Base-by-base conservation (phyloP, 148 eudicot species). In the Dysphania ambrosioides region DNA sequence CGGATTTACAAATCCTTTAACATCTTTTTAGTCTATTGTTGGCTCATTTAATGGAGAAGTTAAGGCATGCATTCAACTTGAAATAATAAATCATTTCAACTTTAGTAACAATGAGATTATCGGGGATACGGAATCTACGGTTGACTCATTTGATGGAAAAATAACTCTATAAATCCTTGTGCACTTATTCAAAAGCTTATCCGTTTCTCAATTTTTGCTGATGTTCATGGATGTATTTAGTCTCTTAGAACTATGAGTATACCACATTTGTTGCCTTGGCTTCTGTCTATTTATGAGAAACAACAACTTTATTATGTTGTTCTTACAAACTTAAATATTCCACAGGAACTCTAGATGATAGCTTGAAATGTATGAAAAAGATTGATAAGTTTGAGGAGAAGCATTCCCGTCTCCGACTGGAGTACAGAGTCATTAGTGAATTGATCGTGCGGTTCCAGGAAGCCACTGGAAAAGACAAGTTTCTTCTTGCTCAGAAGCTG, bases 391-490 rank as follows among this genome's bases (percentile, higher is more conserved):
- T 92, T 72, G 96, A 92, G 86, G 81, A 84, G 74, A 95, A 87
- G 79, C 96, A 90, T 83, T 84, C 86, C 31, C 77, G 38, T 42
- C 84, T 84, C 36, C 87, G 88, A 34, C 88, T 87, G 6, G 98
- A 92, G 80, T 92, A 95, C 74, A 83, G 87, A 68, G 97, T 95
- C 74, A 88, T 95, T 75, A 93, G 97, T 26, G 98, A 95, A 41
- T 73, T 95, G 82, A 84, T 92, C 81, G 85, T 86, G 68, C 87
- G 93, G 42, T 70, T 90, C 64, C 90, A 86, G 87, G 87, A 69
- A 75, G 87, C 97, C 41, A 83, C 97, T 47, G 98, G 93, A 19
- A 92, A 95, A 80, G 97, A 95, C 11, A 95, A 87, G 75, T 95
- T 95, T 80, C 87, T 95, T 71, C 96, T 95, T 55, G 89, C 92